Conservation (phyloP, 345 rosid species). For the Eucalyptus cloeziana region DNA sequence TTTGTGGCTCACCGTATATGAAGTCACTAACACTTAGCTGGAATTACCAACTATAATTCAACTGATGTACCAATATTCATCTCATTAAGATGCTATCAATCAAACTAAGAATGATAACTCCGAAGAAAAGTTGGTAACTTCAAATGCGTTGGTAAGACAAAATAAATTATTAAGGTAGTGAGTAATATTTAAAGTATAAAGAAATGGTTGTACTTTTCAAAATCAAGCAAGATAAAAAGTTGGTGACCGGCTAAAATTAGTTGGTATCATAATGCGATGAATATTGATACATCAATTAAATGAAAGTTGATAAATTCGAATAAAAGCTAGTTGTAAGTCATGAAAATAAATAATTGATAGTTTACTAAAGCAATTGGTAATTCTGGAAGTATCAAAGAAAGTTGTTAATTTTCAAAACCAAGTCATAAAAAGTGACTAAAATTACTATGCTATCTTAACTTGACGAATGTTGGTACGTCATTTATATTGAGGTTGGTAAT, state of each 20-base stretch:
- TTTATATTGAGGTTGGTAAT: neutral
- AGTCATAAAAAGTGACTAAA: neutral
- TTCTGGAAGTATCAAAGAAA: neutral
- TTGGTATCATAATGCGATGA: neutral
- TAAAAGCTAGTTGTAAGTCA: neutral
- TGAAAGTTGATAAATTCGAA: neutral
- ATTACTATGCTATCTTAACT: neutral
- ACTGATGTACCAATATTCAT: neutral
- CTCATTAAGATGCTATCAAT: neutral
- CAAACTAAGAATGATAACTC: rapidly evolving
- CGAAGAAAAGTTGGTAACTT: neutral
- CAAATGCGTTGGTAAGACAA: neutral
- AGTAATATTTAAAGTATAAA: neutral
- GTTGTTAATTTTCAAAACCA: neutral
- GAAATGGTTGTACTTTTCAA: neutral
- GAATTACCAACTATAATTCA: rapidly evolving
- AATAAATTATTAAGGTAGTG: neutral
- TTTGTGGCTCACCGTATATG: neutral
- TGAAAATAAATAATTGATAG: neutral
- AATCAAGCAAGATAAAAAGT: neutral
- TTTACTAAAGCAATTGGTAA: neutral
- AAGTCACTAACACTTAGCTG: neutral
- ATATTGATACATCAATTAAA: neutral
- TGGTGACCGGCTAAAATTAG: neutral
- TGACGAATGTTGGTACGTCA: neutral